These are phyloP conservation scores for Tilletia walkeri DNA, from an alignment of 1,284 basidiomycete genomes.

Conservation along the genomic window DNA sequence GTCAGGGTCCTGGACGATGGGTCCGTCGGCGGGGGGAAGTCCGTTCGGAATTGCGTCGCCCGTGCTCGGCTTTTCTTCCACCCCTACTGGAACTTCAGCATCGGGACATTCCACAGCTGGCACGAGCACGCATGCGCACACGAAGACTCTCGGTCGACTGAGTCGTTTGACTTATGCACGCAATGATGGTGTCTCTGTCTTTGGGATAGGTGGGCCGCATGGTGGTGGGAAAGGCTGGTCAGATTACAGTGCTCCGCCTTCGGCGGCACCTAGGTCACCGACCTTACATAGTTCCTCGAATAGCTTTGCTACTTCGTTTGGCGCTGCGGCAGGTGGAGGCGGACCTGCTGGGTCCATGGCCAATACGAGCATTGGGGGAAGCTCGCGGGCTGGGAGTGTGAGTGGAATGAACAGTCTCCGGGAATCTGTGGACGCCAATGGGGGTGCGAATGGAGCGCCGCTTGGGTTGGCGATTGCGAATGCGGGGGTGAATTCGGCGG, in stretches of 20 bases:
- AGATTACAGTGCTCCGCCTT: slow-evolving; percentile 6
- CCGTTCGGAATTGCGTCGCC: neutral
- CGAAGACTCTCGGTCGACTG: slow-evolving; percentile 4
- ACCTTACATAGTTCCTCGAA: neutral
- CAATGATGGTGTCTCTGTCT: slow-evolving; percentile 9
- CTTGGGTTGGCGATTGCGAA: slow-evolving; percentile 13
- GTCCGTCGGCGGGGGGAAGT: no score
- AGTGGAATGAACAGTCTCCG: slow-evolving; percentile 1
- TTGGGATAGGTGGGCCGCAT: slow-evolving; percentile 7
- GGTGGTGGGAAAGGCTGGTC: slow-evolving; percentile 14
- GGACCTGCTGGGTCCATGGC: neutral
- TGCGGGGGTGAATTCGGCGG: neutral
- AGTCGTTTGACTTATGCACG: slow-evolving; percentile 8
- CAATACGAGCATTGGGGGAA: neutral
- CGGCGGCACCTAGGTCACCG: slow-evolving; percentile 2
- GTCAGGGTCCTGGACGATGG: no score
- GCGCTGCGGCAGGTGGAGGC: neutral
- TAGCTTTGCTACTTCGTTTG: neutral
- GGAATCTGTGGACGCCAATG: slow-evolving; percentile 2
- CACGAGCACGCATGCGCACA: slow-evolving; percentile 1
- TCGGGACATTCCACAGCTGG: neutral
- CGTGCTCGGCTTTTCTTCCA: neutral
- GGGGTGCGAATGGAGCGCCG: neutral
- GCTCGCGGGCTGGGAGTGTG: slow-evolving; percentile 2
- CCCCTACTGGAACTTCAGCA: neutral